Conservation (phyloP, 1,284 basidiomycete genomes). For the Ceratorhiza oryzae-sativae region DNA sequence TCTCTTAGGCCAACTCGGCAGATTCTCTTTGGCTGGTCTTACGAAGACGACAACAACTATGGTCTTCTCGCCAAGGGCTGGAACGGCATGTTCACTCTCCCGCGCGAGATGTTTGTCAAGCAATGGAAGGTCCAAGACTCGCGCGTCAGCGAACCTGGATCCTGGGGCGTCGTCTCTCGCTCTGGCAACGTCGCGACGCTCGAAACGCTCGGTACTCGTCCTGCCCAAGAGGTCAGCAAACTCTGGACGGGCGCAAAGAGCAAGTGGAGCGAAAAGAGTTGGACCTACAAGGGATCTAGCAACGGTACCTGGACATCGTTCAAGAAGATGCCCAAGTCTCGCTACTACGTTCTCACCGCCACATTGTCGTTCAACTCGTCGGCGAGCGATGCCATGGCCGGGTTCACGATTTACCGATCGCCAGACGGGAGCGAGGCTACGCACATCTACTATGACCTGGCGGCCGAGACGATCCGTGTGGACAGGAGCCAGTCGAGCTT, state of each 20-base stretch:
- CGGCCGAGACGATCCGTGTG: conserved; percentile 31
- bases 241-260: conserved; percentile 1
- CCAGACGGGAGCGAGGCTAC: conserved; percentile 30
- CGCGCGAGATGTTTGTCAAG: conserved; percentile 37
- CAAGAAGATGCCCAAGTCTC: conserved; percentile 8
- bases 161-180: conserved; percentile 33
- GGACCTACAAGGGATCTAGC: not conserved
- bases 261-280: conserved; percentile 34
- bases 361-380: conserved; percentile 21
- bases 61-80: conserved; percentile 38
- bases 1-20: conserved; percentile 13
- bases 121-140: conserved; percentile 19
- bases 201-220: conserved; percentile 35
- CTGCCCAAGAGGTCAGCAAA: conserved; percentile 16
- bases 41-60: conserved; percentile 34
- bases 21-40: conserved; percentile 32
- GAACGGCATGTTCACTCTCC: conserved; percentile 33
- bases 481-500: conserved; percentile 33
- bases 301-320: conserved; percentile 13
- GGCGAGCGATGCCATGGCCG: not conserved
- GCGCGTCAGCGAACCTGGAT: conserved; percentile 14
- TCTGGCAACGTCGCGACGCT: conserved; percentile 3
- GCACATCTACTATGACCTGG: conserved; percentile 30
- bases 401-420: conserved; percentile 32
- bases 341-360: conserved; percentile 28